Percentiles rank a stretch among this genome's conserved stretches.
Evolutionary conservation across 208 protist species (phyloP).

Genomic region (Leishmania arabica): DNA sequence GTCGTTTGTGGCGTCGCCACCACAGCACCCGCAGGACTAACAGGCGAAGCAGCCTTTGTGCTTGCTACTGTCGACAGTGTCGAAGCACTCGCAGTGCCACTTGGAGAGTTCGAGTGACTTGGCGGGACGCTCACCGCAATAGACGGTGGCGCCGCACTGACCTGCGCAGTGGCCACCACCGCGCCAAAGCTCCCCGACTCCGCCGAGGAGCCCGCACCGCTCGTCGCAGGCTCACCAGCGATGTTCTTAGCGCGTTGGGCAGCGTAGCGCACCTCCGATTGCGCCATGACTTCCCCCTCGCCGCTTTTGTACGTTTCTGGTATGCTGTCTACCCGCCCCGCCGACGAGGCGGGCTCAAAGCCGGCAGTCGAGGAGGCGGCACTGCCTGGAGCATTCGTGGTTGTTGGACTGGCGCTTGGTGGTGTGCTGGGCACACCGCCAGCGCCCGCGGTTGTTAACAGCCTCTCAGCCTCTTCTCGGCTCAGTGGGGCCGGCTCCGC

Average conservation of each 20-base stretch:
- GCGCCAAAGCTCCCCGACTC: background rate
- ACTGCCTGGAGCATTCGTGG: background rate
- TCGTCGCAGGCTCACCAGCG: background rate
- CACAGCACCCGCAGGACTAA: background rate
- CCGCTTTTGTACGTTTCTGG: slow-evolving; percentile 38
- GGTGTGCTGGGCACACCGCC: slow-evolving; percentile 1
- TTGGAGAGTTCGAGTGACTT: slow-evolving; percentile 11
- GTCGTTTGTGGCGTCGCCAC: background rate
- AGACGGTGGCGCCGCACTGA: background rate
- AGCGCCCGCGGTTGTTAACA: slow-evolving; percentile 6
- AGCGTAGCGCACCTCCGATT: slow-evolving; percentile 44
- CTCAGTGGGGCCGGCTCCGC: slow-evolving; percentile 37
- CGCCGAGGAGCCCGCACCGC: background rate
- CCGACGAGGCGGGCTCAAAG: slow-evolving; percentile 6
- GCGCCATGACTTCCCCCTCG: slow-evolving; percentile 43
- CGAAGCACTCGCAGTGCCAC: background rate
- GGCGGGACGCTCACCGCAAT: slow-evolving; percentile 1
- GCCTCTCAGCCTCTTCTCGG: slow-evolving; percentile 2
- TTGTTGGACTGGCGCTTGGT: background rate
- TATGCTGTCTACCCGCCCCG: slow-evolving; percentile 34
- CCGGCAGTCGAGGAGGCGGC: background rate
- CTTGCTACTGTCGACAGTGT: background rate
- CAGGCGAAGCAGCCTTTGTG: background rate
- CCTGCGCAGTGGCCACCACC: background rate
- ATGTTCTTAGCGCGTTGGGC: background rate